Percentiles rank a stretch among this genome's conserved stretches.
Evolutionary conservation across 345 rosid species (phyloP).

Genomic region (Populus davidiana): DNA sequence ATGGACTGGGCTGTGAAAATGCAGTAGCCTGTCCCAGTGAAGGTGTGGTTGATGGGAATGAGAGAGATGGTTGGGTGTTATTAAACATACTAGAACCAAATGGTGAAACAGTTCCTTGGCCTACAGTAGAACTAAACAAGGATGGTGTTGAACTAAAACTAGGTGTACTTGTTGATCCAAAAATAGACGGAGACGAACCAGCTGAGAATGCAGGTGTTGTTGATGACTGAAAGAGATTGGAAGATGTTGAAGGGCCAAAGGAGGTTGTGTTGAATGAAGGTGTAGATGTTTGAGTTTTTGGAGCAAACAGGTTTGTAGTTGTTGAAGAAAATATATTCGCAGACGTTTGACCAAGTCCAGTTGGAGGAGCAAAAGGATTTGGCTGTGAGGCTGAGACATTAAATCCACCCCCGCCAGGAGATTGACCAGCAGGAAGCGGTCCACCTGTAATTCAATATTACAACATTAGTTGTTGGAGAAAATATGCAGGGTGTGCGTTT

Average conservation of each 20-base stretch:
- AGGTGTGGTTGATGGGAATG: slow-evolving; percentile 47
- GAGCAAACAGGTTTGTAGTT: slow-evolving; percentile 49
- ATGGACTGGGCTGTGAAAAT: neutral
- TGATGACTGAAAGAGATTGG: slow-evolving; percentile 49
- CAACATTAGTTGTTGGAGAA: neutral
- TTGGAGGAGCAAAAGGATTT: slow-evolving; percentile 47
- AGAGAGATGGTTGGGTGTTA: slow-evolving; percentile 54
- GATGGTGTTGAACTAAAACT: slow-evolving; percentile 62
- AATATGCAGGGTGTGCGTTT: neutral
- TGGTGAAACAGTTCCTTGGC: slow-evolving; percentile 40
- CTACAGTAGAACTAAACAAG: slow-evolving; percentile 41
- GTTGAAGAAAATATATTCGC: slow-evolving; percentile 48
- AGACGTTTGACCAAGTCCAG: slow-evolving; percentile 49
- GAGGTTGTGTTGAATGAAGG: slow-evolving; percentile 31
- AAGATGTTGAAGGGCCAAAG: slow-evolving; percentile 28
- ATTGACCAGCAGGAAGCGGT: slow-evolving; percentile 53
- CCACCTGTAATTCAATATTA: slow-evolving; percentile 60
- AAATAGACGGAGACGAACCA: slow-evolving; percentile 40
- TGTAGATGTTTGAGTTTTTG: slow-evolving; percentile 44
- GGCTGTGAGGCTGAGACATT: slow-evolving; percentile 45
- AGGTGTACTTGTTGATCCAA: slow-evolving; percentile 49
- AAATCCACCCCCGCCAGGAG: slow-evolving; percentile 57
- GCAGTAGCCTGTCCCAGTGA: slow-evolving; percentile 48
- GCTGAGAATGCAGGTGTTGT: slow-evolving; percentile 47
- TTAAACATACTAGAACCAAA: slow-evolving; percentile 42